These are phyloP conservation scores for Sphaerulina populicola DNA, from an alignment of 2,329 filamentous ascomycete species.

Conservation along the genomic window DNA sequence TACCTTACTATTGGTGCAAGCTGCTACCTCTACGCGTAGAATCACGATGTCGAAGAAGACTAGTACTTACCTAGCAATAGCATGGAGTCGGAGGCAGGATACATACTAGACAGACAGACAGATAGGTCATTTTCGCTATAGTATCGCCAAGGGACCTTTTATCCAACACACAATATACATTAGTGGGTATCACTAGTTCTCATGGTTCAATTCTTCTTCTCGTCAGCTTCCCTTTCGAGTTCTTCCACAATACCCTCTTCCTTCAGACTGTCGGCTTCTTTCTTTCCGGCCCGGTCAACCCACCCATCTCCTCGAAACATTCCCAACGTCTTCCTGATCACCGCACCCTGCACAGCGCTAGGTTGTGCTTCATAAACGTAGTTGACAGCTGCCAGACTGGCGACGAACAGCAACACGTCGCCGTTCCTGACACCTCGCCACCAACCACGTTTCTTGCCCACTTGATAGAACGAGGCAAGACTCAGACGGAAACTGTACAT, in stretches of 20 bases:
- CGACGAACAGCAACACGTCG: slow-evolving; percentile 75
- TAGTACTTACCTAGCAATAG: no score
- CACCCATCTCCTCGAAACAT: slow-evolving; percentile 70
- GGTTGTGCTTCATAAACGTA: slow-evolving; percentile 67
- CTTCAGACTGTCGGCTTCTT: slow-evolving; percentile 11
- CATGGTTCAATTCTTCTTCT: not conserved
- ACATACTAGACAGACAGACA: no score
- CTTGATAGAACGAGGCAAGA: slow-evolving; percentile 81
- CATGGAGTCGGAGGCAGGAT: no score
- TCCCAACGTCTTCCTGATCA: slow-evolving; percentile 63
- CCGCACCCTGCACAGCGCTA: slow-evolving; percentile 56
- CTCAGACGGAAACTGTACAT: slow-evolving; percentile 70
- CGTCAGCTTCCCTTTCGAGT: slow-evolving; percentile 3
- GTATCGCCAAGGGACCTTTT: no score
- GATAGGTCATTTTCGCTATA: no score
- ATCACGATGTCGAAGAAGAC: no score
- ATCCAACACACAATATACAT: not conserved
- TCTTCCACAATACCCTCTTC: slow-evolving; percentile 17
- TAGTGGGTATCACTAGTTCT: not conserved
- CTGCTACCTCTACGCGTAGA: no score
- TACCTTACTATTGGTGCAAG: no score
- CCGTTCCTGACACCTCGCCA: slow-evolving; percentile 76
- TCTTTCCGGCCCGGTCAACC: slow-evolving; percentile 49
- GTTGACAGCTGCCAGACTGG: slow-evolving; percentile 69
- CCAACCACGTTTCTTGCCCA: slow-evolving; percentile 81